Base-by-base conservation (phyloP, 495 filamentous ascomycete genomes). In the Aspergillus cavernicola region DNA sequence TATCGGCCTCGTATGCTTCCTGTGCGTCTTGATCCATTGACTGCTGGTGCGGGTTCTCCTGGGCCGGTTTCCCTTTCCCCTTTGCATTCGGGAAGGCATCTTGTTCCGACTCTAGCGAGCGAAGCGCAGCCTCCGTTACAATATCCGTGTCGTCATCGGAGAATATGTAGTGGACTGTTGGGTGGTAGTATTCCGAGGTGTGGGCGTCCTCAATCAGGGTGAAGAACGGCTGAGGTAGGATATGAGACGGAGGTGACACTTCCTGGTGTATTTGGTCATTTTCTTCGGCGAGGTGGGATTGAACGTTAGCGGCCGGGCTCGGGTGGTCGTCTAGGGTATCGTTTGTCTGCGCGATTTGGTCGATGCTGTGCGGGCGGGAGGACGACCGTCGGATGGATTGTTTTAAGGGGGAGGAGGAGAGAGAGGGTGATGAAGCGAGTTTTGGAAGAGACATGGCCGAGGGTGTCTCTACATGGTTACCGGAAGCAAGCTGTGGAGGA, bases 141-240 rank as follows among this genome's bases (percentile, higher is more conserved):
- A 85, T 72, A 9, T 88, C 85, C 4, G 65, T 67, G 62, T 81
- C 78, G 68, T 95, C 90, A 62, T 92, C 87, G 57, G 78, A 80
- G 72, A 95, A 97, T 54, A 96, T 81, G 72, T 97, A 97, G 76
- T 92, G 90, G 2, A 96, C 84, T 35, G 78, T 83, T 18, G 85
- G 83, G 55, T 95, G 92, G 68, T 92, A 78, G 69, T 89, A 72
- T 42, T 70, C 72, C 20, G 65, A 64, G 20, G 66, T 70, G 55
- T 70, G 67, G 44, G 66, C 61, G 60, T 73, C 76, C 62, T 78
- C 72, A 59, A 80, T 72, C 50, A 81, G 65, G 50, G 71, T 79
- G 76, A 80, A 79, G 73, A 81, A 78, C 31, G 77, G 75, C 44
- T 72, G 67, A 58, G 77, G 74, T 29, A 60, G 60, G 22, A 47